A percentile compares a stretch with the other conserved stretches of the same genome.
phyloP scores from a whole-genome alignment of 2,329 filamentous ascomycete species.

The Neopestalotiopsis rosae region DNA sequence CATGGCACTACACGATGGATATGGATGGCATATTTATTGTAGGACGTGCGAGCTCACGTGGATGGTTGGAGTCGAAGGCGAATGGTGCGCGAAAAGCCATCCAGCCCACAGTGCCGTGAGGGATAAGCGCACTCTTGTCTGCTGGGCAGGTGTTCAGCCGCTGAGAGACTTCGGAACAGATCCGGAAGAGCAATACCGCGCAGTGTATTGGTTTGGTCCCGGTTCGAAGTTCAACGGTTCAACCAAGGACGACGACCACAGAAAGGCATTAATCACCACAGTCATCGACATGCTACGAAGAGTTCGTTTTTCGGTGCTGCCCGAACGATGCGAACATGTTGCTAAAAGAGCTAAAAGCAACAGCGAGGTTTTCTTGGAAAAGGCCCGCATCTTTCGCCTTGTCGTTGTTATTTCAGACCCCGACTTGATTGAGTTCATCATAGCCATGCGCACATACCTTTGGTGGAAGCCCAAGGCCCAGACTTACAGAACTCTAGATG shows the following conservation, averaged over 20 bases:
- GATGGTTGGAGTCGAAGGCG: conserved; percentile 1
- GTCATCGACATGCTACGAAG: neutral
- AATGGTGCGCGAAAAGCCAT: neutral
- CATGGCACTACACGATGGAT: conserved; percentile 1
- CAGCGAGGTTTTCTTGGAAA: conserved; percentile 4
- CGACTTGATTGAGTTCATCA: neutral
- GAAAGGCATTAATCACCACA: neutral
- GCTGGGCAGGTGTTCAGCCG: neutral
- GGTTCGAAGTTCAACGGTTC: conserved; percentile 4
- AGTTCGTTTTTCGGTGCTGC: neutral
- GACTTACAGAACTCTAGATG: conserved; percentile 4
- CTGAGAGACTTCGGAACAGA: neutral
- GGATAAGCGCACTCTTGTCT: conserved; percentile 12
- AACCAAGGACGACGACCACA: neutral
- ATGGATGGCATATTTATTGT: neutral
- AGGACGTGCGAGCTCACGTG: conserved; percentile 4
- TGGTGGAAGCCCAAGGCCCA: neutral
- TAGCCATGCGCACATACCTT: neutral
- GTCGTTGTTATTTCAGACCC: conserved; percentile 3
- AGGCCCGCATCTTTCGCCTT: conserved; percentile 1
- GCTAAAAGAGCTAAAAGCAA: neutral
- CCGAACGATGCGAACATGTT: neutral
- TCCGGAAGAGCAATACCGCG: neutral
- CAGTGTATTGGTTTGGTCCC: neutral
- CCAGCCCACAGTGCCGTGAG: conserved; percentile 3